Base-by-base conservation (phyloP, 1,139 yeast genomes). In the Sugiyamaella xylanicola region DNA sequence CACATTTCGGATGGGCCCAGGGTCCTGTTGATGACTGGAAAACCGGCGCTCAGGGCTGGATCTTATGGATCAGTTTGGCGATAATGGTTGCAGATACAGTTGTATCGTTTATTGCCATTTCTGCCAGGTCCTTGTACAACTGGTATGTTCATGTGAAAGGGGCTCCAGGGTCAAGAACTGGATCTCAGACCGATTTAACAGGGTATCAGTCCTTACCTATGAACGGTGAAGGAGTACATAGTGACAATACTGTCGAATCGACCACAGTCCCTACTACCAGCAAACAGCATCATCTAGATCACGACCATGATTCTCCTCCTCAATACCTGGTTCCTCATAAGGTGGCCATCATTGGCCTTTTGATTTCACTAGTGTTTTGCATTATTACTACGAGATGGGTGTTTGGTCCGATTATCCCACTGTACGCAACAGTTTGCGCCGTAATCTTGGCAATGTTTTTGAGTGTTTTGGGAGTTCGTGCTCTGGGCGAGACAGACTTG, bases 11-110 rank as follows among this genome's bases (percentile, higher is more conserved):
- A 1, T 93, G 98, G 98, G 95, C 96, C 0, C 86, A 93, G 0
- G 97, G 97, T 0, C 86, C 84, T 1, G 83, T 89, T 3, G 92
- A 87, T 64, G 96, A 91, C 70, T 93, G 97, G 97, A 85, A 88
- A 63, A 78, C 82, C 22, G 98, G 98, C 1, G 88, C 92, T 0
- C 97, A 93, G 68, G 99, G 99, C 13, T 93, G 99, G 99, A 89
- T 93, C 55, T 76, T 93, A 67, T 93, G 99, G 99, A 77, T 91
- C 58, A 86, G 96, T 69, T 79, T 93, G 63, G 85, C 97, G 36
- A 91, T 91, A 41, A 93, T 93, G 99, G 88, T 93, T 22, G 86
- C 90, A 52, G 99, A 93, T 68, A 88, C 97, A 2, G 76, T 90
- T 11, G 90, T 92, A 1, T 87, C 96, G 0, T 87, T 93, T 64